Conservation (phyloP, 306 rosid genomes). For the Quercus berberidifolia region DNA sequence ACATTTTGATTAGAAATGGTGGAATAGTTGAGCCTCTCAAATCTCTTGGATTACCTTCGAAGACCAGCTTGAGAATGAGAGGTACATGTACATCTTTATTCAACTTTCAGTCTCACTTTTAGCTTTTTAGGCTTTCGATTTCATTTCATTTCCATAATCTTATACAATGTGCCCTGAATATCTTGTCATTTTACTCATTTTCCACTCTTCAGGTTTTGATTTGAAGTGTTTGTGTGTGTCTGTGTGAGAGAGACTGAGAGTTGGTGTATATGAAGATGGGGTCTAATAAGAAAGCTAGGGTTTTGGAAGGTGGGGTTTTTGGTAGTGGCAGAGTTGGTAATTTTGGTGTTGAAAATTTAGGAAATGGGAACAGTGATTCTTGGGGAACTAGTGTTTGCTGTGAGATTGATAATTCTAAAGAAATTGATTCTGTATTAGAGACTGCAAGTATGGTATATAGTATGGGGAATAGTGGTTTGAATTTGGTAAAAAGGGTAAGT, state of each 20-base stretch:
- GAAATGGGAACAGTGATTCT: neutral
- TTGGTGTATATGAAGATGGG: neutral
- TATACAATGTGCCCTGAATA: neutral
- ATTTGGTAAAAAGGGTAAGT: neutral
- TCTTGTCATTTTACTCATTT: neutral
- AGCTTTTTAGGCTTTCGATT: neutral
- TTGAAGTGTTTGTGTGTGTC: neutral
- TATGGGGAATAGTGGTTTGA: neutral
- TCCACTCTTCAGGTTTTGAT: neutral
- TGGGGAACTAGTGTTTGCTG: neutral
- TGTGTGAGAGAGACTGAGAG: neutral
- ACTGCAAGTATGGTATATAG: neutral
- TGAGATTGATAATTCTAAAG: too few species aligned
- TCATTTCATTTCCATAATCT: neutral
- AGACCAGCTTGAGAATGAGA: neutral
- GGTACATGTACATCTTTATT: neutral
- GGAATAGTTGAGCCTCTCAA: neutral
- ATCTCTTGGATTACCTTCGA: neutral
- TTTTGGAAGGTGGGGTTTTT: neutral
- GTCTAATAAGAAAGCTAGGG: neutral
- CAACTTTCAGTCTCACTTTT: neutral
- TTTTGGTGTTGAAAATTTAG: neutral
- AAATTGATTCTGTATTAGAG: neutral
- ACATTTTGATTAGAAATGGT: neutral
- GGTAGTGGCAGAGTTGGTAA: neutral